Percentiles rank a stretch among this genome's conserved stretches.
Conservation (phyloP, 352 stramenopile genomes). For the Discostella stelligera region DNA sequence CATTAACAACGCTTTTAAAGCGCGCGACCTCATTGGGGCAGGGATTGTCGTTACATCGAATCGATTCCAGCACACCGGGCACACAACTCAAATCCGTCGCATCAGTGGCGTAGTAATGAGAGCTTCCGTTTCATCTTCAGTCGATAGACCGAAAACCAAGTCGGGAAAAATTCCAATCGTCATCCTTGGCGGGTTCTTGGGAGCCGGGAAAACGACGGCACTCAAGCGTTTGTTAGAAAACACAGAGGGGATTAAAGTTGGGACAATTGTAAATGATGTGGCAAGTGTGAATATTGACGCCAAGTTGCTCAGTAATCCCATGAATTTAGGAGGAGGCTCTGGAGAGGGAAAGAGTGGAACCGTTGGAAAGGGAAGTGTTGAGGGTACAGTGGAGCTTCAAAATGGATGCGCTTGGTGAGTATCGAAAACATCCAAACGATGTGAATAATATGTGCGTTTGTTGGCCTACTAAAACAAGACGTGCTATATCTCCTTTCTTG, state of each 20-base stretch:
- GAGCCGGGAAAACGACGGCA: slow-evolving; percentile 63
- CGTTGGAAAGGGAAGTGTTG: slow-evolving; percentile 20
- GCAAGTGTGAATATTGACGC: slow-evolving; percentile 68
- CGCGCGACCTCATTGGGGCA: slow-evolving; percentile 3
- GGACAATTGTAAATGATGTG: slow-evolving; percentile 75
- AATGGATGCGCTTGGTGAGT: slow-evolving; percentile 69
- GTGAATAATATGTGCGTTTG: background rate
- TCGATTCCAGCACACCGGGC: background rate
- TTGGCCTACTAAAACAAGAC: background rate
- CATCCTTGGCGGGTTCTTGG: slow-evolving; percentile 2
- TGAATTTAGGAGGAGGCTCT: slow-evolving; percentile 1
- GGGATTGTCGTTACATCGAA: slow-evolving; percentile 1
- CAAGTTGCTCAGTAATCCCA: slow-evolving; percentile 46
- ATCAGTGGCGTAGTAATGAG: background rate
- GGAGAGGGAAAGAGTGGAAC: background rate
- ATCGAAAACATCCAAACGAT: too few relatives aligned
- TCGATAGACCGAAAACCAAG: background rate
- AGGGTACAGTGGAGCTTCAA: slow-evolving; percentile 58
- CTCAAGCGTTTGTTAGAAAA: slow-evolving; percentile 67
- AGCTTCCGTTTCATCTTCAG: background rate
- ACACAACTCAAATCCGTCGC: background rate
- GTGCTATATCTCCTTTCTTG: background rate
- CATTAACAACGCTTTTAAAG: background rate
- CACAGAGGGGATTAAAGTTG: slow-evolving; percentile 52
- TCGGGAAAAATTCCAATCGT: slow-evolving; percentile 17